Evolutionary conservation across 345 rosid species (phyloP), one percentile per base, ranked within the genome.

Genomic region (Rhizophora mangle): DNA sequence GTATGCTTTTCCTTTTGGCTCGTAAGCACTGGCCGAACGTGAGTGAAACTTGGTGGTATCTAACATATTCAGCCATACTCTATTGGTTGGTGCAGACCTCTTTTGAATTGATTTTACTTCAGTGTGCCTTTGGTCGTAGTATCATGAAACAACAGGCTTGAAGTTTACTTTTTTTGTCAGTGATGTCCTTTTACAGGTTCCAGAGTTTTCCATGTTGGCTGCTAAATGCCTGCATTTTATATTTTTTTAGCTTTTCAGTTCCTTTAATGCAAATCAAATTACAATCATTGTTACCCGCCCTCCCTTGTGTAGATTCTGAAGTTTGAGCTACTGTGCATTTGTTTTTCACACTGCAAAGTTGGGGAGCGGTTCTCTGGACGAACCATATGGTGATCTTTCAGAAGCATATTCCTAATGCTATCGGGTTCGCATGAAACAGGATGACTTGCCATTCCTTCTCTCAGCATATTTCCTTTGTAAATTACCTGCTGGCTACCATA

Each of bases 231-330:
- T 60, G 20, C 59, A 27, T 61, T 31, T 31, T 56, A 34, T 43
- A 13, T 49, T 47, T 4, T 49, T 47, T 4, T 16, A 72, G 36
- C 21, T 3, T 30, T 43, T 13, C 20, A 15, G 49, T 24, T 27
- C 26, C n/a, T 30, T 55, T 49, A 34, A 57, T 72, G 72, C 22
- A 34, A 62, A 56, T 22, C 29, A 57, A 62, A 65, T 51, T 20
- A 34, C 26, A 26, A 30, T 27, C 56, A 29, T 22, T 58, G 8
- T 63, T 64, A 15, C 62, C 54, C 37, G 20, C 46, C 71, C 31
- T 69, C 46, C 71, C 31, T 69, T 24, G 49, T 76, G 67, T 66
- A 78, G 85, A 67, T 82, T 78, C 73, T 70, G 75, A 69, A 68
- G 74, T 47, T 77, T 70, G 72, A 73, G 70, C 73, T 56, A 75